Base-by-base conservation (phyloP, 208 protist genomes). In the Tritrichomonas musculus region DNA sequence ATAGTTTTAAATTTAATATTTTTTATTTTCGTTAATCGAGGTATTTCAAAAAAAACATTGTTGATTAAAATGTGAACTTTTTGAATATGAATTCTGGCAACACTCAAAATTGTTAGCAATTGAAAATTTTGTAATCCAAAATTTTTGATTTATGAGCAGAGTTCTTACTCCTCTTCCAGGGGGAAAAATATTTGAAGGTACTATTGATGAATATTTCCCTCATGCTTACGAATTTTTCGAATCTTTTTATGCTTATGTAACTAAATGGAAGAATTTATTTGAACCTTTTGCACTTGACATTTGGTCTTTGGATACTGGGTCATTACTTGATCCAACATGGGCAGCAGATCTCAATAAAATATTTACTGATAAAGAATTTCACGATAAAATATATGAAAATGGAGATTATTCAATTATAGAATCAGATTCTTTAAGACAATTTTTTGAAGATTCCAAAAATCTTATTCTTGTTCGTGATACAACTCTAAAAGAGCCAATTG, bases 311-410 rank as follows among this genome's bases (percentile, higher is more conserved):
- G 47, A 88, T 4, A 88, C 25, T 20, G 47, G 25, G 2, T 1
- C 27, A 11, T n/a, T 69, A n/a, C 27, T 88, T 36, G 47, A 88
- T 17, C 2, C 25, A 22, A 33, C 41, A 4, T 88, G 77, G 77
- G n/a, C 53, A 36, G 9, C 20, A 47, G 77, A 57, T 36, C 39
- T 44, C 41, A 33, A 44, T 13, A 47, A 30, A 39, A 57, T 88
- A 50, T 39, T 88, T 1, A 88, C 44, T 39, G 77, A 88, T 30
- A 88, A 88, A 88, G 47, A 60, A 60, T 88, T 88, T 88, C 77
- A 88, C 22, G 77, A 88, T 17, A 57, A 88, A 39, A 57, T 88
- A 36, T 88, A 47, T 57, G 25, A 53, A 36, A 8, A 53, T 20
- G 17, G 41, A 20, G 77, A 88, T 57, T 88, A 47, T 88, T 57